A percentile compares a stretch with the other conserved stretches of the same genome.
Conservation (phyloP, 225 moss, liverwort and hornwort genomes). For the Bryum argenteum region DNA sequence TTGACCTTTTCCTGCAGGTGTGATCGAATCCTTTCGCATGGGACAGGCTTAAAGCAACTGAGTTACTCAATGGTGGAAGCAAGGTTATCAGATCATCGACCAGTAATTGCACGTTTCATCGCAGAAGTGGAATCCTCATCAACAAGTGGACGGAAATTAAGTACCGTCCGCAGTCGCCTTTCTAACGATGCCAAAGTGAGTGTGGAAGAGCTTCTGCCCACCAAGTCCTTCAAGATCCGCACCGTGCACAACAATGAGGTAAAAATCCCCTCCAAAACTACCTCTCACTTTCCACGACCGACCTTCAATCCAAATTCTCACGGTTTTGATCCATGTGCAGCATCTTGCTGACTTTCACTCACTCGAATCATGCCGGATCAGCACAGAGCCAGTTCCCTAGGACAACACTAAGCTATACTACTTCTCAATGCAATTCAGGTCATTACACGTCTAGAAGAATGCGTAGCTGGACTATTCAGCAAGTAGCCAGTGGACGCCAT, state of each 20-base stretch:
- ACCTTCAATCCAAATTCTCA: neutral
- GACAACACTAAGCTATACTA: conserved; percentile 16
- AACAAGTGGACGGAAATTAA: conserved; percentile 56
- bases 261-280: neutral
- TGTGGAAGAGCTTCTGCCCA: conserved; percentile 40
- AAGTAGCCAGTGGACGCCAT: conserved; percentile 28
- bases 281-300: neutral
- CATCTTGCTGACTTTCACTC: conserved; percentile 26
- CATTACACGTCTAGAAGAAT: conserved; percentile 17
- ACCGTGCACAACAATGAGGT: conserved; percentile 34
- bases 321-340: conserved; percentile 29
- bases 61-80: conserved; percentile 62
- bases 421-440: conserved; percentile 23
- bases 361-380: conserved; percentile 34
- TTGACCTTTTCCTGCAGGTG: conserved; percentile 44
- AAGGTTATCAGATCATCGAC: conserved; percentile 82
- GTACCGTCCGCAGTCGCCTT: conserved; percentile 41
- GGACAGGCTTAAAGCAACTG: conserved; percentile 56
- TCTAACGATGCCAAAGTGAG: conserved; percentile 39
- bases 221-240: conserved; percentile 31
- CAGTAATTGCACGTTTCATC: conserved; percentile 68
- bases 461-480: conserved; percentile 33
- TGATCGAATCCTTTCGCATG: conserved; percentile 76
- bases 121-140: conserved; percentile 69
- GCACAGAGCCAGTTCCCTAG: conserved; percentile 22